phyloP scores from a whole-genome alignment of 2,329 filamentous ascomycete genomes.

The Aureobasidium leucospermi region DNA sequence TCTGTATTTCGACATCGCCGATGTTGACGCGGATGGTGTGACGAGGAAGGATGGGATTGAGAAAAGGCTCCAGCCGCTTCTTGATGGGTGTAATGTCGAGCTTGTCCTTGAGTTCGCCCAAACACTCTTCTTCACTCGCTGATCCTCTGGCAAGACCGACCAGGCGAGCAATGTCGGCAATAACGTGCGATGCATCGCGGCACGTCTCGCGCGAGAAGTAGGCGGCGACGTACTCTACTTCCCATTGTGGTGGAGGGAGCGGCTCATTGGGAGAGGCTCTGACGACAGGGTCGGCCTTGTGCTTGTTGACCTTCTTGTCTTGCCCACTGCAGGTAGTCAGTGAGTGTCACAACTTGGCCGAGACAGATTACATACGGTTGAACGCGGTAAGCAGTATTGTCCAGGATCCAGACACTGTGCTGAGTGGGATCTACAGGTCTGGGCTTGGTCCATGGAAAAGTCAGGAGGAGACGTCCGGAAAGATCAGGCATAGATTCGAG shows the following conservation, averaged over 20 bases:
- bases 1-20: conserved; percentile 30
- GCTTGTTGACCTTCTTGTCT: neutral
- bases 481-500: conserved; percentile 27
- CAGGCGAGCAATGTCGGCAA: conserved; percentile 62
- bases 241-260: conserved; percentile 46
- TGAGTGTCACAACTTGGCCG: neutral
- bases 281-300: neutral
- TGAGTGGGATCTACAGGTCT: conserved; percentile 48
- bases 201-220: conserved; percentile 70
- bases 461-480: neutral
- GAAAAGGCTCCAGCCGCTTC: conserved; percentile 65
- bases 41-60: conserved; percentile 67
- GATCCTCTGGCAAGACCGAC: conserved; percentile 52
- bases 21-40: conserved; percentile 61
- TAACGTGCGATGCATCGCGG: conserved; percentile 58
- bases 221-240: conserved; percentile 74
- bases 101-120: conserved; percentile 34
- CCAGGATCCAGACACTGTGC: conserved; percentile 80
- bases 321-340: neutral
- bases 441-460: conserved; percentile 8
- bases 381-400: conserved; percentile 72
- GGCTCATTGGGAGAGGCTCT: neutral
- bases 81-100: conserved; percentile 46
- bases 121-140: conserved; percentile 43
- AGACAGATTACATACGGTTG: neutral